These are phyloP conservation scores for Mycena maculata DNA, from an alignment of 768 basidiomycete genomes.

Conservation along the genomic window DNA sequence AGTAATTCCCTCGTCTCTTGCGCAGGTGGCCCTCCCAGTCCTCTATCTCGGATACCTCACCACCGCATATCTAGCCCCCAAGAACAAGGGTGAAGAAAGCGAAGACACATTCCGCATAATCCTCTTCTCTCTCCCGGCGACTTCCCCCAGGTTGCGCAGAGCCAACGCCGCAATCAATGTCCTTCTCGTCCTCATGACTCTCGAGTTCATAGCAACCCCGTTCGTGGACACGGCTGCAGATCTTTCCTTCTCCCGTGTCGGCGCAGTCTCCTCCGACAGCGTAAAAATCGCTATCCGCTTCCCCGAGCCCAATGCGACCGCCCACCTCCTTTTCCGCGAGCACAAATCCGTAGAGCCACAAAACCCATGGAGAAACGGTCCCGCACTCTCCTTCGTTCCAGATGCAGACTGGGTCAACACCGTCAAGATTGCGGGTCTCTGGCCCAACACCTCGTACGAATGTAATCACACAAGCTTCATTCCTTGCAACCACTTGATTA, in stretches of 20 bases:
- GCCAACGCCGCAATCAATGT: slow-evolving; percentile 32
- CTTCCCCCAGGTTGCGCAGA: slow-evolving; percentile 29
- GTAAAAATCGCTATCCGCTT: slow-evolving; percentile 74
- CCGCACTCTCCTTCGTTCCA: slow-evolving; percentile 54
- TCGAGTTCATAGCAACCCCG: slow-evolving; percentile 68
- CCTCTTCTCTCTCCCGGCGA: slow-evolving; percentile 48
- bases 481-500: slow-evolving; percentile 23
- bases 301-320: slow-evolving; percentile 53
- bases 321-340: slow-evolving; percentile 63
- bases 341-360: slow-evolving; percentile 38
- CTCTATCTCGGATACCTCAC: slow-evolving; percentile 60
- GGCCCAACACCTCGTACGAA: slow-evolving; percentile 78
- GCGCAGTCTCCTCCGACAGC: slow-evolving; percentile 73
- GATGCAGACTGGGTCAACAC: slow-evolving; percentile 71
- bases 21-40: slow-evolving; percentile 48
- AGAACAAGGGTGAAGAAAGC: not conserved
- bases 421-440: slow-evolving; percentile 65
- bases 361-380: slow-evolving; percentile 65
- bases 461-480: slow-evolving; percentile 57
- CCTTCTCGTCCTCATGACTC: slow-evolving; percentile 18
- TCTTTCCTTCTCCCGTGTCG: slow-evolving; percentile 75
- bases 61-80: slow-evolving; percentile 58
- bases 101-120: slow-evolving; percentile 36
- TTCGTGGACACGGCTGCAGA: slow-evolving; percentile 64
- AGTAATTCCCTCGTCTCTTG: slow-evolving; percentile 41